phyloP scores from a whole-genome alignment of 805 yeast species.

The Sugiyamaella lignohabitans region DNA sequence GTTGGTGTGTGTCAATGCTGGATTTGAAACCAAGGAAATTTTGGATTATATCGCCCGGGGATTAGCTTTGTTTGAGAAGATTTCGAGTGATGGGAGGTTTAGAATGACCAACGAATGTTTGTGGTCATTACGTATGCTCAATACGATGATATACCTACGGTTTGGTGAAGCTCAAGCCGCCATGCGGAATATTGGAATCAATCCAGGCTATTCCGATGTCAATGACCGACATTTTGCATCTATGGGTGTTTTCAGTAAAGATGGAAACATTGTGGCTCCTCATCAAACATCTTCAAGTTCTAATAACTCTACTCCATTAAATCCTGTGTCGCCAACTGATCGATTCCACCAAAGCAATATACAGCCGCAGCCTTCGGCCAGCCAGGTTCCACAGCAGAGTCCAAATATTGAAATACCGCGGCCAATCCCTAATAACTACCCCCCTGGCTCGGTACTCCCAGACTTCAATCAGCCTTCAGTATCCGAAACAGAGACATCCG shows the following conservation, averaged over 20 bases:
- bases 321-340: conserved; percentile 4
- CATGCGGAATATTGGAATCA: conserved; percentile 41
- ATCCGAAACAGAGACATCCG: too few relatives aligned
- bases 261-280: conserved; percentile 14
- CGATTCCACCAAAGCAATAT: not conserved
- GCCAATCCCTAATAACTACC: too few relatives aligned
- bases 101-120: conserved; percentile 52
- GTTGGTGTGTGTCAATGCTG: conserved; percentile 42
- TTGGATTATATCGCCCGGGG: conserved; percentile 16
- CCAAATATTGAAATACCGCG: too few relatives aligned
- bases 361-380: not conserved
- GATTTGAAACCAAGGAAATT: conserved; percentile 26
- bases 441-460: too few relatives aligned
- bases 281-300: conserved; percentile 7
- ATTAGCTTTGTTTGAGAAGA: conserved; percentile 14
- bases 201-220: conserved; percentile 48
- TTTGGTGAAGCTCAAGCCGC: conserved; percentile 37
- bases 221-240: conserved; percentile 44
- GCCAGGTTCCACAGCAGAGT: too few relatives aligned
- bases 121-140: conserved; percentile 56
- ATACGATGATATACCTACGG: conserved; percentile 44
- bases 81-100: conserved; percentile 23
- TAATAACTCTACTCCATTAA: not conserved
- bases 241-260: conserved; percentile 36
- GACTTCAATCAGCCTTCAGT: too few relatives aligned